Evolutionary conservation across 208 protist genomes (phyloP), one percentile per base, ranked within the genome.

Genomic region (Wallacemonas sp.): DNA sequence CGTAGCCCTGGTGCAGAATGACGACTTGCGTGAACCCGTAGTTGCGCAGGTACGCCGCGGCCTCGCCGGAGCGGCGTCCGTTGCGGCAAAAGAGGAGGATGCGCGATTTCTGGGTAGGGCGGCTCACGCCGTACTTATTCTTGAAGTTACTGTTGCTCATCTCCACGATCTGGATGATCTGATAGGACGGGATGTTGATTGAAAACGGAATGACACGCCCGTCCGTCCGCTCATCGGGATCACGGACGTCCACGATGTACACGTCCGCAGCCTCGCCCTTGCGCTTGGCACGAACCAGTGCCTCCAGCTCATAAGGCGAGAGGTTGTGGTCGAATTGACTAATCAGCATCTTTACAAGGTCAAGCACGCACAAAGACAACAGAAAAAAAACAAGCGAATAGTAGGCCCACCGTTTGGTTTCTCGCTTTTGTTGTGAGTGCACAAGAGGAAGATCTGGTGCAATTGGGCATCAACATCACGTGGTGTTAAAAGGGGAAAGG

Each of bases 181-280:
- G 7, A 23, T 59, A n/a, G 3, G 52, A 5, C 3, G 81, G 74
- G 16, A 92, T 82, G 61, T 86, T 70, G 22, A 88, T 18, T 4
- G 83, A 81, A 14, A 77, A 79, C 7, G 77, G 76, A 20, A 92
- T 75, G 26, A 76, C 66, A 10, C 72, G 68, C 50, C 84, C 63
- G 11, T 69, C 45, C 5, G 79, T 62, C 10, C 82, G 68, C 57
- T 92, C 86, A 62, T 82, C 82, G 18, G 64, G 63, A 32, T 89
- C 82, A 2, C 86, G 81, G 16, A 86, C 76, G 49, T 92, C 83
- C 25, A 92, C 57, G 39, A 92, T 78, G 54, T 74, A 80, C 1
- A 86, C 70, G 57, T 81, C 74, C 22, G 39, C 48, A 1, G 54
- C 67, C 18, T 71, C 61, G 11, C 77, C 77, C 18, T 82, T 79